These are phyloP conservation scores for Effrenium voratum DNA, from an alignment of 73 alveolate species.

Conservation along the genomic window DNA sequence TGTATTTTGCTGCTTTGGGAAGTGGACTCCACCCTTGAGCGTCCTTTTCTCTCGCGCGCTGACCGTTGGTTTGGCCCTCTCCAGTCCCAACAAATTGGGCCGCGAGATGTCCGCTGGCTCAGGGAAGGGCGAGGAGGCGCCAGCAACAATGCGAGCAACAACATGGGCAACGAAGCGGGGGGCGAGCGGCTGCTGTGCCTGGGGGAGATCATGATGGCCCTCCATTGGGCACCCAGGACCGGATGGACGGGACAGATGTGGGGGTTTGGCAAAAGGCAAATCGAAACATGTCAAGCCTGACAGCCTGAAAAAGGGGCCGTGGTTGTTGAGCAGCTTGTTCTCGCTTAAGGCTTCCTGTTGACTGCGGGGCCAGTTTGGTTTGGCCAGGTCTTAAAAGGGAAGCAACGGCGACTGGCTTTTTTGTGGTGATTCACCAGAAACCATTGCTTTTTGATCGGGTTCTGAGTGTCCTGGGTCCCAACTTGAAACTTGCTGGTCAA, in stretches of 20 bases:
- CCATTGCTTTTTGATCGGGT: no score
- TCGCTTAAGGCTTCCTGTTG: no score
- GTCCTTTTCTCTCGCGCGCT: neutral
- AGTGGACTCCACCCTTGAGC: neutral
- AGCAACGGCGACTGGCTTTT: no score
- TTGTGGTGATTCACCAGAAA: no score
- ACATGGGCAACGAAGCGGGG: neutral
- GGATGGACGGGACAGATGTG: neutral
- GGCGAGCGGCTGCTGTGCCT: constrained; percentile 13
- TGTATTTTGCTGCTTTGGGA: neutral
- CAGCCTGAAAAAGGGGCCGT: no score
- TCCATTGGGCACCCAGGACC: constrained; percentile 33
- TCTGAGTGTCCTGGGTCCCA: no score
- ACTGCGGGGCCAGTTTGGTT: no score
- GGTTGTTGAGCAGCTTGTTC: no score
- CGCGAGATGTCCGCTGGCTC: neutral
- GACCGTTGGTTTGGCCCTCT: neutral
- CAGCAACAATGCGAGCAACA: neutral
- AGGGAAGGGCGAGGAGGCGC: neutral
- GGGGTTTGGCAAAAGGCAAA: neutral
- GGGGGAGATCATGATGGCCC: constrained; percentile 43
- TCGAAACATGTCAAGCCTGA: neutral
- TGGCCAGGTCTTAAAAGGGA: no score
- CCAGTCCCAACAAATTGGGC: no score
- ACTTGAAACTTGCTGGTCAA: no score